Conservation (phyloP, 768 basidiomycete genomes). For the Mycena albidolilacea region DNA sequence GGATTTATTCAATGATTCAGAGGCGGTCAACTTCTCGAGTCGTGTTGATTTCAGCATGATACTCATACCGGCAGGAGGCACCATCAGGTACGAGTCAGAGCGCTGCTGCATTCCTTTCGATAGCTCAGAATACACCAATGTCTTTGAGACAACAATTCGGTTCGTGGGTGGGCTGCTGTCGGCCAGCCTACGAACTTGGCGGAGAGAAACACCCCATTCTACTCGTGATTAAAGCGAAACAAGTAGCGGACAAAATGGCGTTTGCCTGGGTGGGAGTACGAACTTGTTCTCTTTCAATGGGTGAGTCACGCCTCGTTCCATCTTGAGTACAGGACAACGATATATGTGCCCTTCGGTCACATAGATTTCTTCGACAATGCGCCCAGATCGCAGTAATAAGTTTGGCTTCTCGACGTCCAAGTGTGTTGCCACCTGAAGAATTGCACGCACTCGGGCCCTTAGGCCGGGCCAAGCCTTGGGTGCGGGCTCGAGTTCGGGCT, state of each 20-base stretch:
- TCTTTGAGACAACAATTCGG: constrained; percentile 86
- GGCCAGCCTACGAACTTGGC: constrained; percentile 80
- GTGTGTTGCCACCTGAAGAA: too few species aligned
- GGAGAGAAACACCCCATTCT: constrained; percentile 59
- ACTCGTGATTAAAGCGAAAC: constrained; percentile 72
- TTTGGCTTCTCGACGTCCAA: not conserved
- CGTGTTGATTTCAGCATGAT: constrained; percentile 71
- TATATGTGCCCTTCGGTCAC: constrained; percentile 58
- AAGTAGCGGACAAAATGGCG: constrained; percentile 74
- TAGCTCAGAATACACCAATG: constrained; percentile 62
- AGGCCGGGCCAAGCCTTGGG: too few species aligned
- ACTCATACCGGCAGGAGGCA: constrained; percentile 58
- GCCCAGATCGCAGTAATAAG: constrained; percentile 52
- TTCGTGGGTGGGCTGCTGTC: constrained; percentile 78
- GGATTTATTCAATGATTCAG: constrained; percentile 64
- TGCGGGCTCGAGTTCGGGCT: too few species aligned
- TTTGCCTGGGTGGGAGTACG: constrained; percentile 68
- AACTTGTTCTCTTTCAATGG: not conserved
- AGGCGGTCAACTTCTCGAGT: constrained; percentile 65
- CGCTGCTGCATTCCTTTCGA: not conserved
- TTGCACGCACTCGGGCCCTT: too few species aligned
- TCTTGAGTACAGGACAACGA: constrained; percentile 48
- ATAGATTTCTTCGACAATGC: constrained; percentile 62
- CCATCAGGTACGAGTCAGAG: constrained; percentile 67
- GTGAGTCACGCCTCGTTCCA: too few species aligned